A percentile compares a stretch with the other conserved stretches of the same genome.
phyloP scores from a whole-genome alignment of 139 green algal genomes.

The Diplosphaera chodatii region DNA sequence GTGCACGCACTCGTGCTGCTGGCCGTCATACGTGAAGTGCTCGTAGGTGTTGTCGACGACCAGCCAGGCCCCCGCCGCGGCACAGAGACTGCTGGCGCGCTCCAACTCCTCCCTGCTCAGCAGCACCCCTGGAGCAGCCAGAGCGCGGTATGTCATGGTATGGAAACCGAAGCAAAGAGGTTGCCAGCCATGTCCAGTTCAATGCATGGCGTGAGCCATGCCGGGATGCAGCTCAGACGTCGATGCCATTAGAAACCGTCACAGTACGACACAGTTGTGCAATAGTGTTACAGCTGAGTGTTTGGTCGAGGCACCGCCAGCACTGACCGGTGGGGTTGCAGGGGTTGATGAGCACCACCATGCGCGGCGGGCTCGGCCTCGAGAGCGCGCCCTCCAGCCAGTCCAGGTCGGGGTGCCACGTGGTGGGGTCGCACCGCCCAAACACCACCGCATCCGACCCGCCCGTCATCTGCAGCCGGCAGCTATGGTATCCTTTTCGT shows the following conservation, averaged over 20 bases:
- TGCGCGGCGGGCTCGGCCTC: conserved; percentile 32
- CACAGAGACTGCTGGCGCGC: conserved; percentile 47
- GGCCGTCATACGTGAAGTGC: conserved; percentile 74
- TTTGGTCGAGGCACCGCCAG: no score
- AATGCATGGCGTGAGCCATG: no score
- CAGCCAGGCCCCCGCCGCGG: conserved; percentile 64
- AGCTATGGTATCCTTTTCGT: no score
- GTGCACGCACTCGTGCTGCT: conserved; percentile 48
- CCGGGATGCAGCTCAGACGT: no score
- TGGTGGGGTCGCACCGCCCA: conserved; percentile 30
- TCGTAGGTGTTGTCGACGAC: conserved; percentile 95
- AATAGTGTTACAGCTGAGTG: no score
- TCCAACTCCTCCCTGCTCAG: conserved; percentile 57
- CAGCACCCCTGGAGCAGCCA: conserved; percentile 52
- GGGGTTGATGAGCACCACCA: conserved; percentile 81
- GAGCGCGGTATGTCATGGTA: no score
- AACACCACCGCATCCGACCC: conserved; percentile 67
- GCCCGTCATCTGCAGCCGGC: conserved; percentile 26
- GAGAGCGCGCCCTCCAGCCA: conserved; percentile 46
- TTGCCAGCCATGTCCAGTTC: no score
- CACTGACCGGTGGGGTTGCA: conserved; percentile 78
- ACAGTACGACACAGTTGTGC: no score
- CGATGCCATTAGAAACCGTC: no score
- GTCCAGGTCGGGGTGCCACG: conserved; percentile 49
- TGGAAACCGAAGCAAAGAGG: no score